Evolutionary conservation across 2,329 filamentous ascomycete species (phyloP).

Genomic region (Xylariomycetidae sp.): DNA sequence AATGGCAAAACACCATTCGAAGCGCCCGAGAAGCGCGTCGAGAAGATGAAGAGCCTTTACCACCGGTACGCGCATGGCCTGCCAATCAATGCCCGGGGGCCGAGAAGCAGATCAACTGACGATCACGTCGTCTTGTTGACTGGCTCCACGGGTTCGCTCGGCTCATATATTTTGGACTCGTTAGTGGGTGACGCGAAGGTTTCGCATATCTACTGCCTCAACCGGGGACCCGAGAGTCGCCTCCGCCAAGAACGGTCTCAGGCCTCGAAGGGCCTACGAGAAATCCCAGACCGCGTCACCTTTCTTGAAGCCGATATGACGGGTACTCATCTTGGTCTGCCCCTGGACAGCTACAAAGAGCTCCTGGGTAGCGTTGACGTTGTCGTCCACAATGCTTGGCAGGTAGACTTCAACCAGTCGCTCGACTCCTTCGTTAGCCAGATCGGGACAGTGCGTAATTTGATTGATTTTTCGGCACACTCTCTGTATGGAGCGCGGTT

Average conservation of each 20-base stretch:
- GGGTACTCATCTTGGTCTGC: constrained; percentile 13
- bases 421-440: constrained; percentile 11
- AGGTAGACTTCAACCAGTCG: constrained; percentile 18
- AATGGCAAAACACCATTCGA: neutral
- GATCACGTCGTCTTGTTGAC: constrained; percentile 12
- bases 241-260: constrained; percentile 8
- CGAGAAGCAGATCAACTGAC: neutral
- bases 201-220: constrained; percentile 14
- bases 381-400: constrained; percentile 16
- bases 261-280: constrained; percentile 5
- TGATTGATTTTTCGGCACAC: constrained; percentile 13
- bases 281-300: constrained; percentile 9
- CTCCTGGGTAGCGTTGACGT: constrained; percentile 8
- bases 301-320: constrained; percentile 12
- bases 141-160: constrained; percentile 17
- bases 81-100: neutral
- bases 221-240: constrained; percentile 6
- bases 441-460: constrained; percentile 5
- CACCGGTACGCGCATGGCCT: neutral
- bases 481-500: constrained; percentile 10
- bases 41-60: neutral
- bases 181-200: constrained; percentile 8
- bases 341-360: constrained; percentile 4
- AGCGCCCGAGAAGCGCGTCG: neutral
- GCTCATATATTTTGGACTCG: constrained; percentile 15